Evolutionary conservation across 148 eudicot genomes (phyloP), one percentile per base, ranked within the genome.

Genomic region (Vaccinium darrowii): DNA sequence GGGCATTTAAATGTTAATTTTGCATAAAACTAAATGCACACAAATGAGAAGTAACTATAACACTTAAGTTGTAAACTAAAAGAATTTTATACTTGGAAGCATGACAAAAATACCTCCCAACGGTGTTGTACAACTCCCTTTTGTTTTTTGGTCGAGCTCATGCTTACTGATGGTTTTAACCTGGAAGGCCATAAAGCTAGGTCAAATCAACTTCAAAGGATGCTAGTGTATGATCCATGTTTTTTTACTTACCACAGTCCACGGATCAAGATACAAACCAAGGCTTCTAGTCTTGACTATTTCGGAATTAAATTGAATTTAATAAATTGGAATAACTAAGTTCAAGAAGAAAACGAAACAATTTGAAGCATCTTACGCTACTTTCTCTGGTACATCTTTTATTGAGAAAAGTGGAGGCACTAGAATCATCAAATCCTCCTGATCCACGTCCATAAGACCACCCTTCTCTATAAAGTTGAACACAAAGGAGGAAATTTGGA

Each of bases 361-460:
- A 76, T 33, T n/a, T 52, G 19, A 50, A 81, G 81, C 33, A 82
- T 86, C 98, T 92, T 94, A 96, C 99, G 91, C 96, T 78, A 95
- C 73, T 86, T 89, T 93, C 85, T 94, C 93, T 8, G 98, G 99
- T 56, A 85, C 65, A 92, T 95, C 95, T 85, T 97, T 97, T 76
- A 81, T 84, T 14, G 99, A 92, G 92, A 97, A 97, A 63, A 90
- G 85, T 53, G 92, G 94, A 71, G 99, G 99, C 56, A 91, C 90
- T 73, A 94, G 86, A 65, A 94, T 93, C 95, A 97, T 89, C 88
- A 93, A 87, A 86, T 93, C 91, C 12, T 95, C 98, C 86, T 93
- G 90, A 88, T 92, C 96, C 81, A 86, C 82, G 56, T 92, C 92
- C 80, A 85, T 86, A 71, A 89, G 89, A 77, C 88, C 91, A 84